Evolutionary conservation across 2,329 filamentous ascomycete genomes (phyloP).

Genomic region (Thielaviopsis ethacetica): DNA sequence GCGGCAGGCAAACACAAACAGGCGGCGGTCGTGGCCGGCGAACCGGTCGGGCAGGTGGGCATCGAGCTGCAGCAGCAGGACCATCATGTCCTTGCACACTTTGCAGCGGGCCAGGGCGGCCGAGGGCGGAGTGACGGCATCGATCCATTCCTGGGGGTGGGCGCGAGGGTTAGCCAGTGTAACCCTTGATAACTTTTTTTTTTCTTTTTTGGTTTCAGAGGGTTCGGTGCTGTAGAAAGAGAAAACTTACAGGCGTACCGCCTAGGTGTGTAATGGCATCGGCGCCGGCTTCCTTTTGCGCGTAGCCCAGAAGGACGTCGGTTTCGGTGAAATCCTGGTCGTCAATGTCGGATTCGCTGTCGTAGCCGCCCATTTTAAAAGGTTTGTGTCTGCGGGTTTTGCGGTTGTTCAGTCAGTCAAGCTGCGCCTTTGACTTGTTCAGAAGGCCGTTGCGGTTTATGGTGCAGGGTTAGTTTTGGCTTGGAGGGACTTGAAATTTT

Average conservation of each 20-base stretch:
- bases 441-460: too few relatives aligned
- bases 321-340: slow-evolving; percentile 60
- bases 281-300: slow-evolving; percentile 59
- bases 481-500: slow-evolving; percentile 12
- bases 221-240: neutral
- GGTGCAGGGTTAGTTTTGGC: slow-evolving; percentile 4
- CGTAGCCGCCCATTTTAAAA: slow-evolving; percentile 53
- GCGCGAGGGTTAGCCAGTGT: neutral
- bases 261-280: slow-evolving; percentile 81
- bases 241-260: slow-evolving; percentile 56
- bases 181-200: slow-evolving; percentile 3
- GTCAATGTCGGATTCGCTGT: slow-evolving; percentile 66
- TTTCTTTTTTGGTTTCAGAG: neutral
- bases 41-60: slow-evolving; percentile 78
- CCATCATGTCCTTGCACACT: slow-evolving; percentile 70
- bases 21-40: slow-evolving; percentile 67
- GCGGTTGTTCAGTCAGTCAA: slow-evolving; percentile 2
- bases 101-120: slow-evolving; percentile 70
- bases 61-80: slow-evolving; percentile 76
- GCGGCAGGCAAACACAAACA: slow-evolving; percentile 77
- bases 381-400: neutral
- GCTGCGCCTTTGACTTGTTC: neutral
- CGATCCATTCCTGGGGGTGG: slow-evolving; percentile 61
- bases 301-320: slow-evolving; percentile 79
- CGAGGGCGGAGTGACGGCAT: slow-evolving; percentile 52